A percentile compares a stretch with the other conserved stretches of the same genome.
phyloP scores from a whole-genome alignment of 768 basidiomycete genomes.

The Strobilomyces echinocephalus region DNA sequence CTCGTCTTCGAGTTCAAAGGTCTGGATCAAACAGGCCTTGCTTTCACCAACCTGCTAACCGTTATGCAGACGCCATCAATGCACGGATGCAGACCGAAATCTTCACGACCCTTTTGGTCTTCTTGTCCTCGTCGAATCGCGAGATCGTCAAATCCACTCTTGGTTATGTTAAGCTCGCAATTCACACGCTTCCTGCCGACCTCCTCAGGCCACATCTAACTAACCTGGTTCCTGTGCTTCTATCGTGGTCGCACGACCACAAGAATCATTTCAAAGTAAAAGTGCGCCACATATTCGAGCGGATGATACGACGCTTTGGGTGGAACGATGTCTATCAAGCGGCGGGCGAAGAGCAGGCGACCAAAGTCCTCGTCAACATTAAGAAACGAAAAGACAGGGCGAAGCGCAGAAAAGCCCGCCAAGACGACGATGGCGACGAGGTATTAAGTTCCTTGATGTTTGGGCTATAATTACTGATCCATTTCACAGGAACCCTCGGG shows the following conservation, averaged over 20 bases:
- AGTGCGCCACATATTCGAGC: constrained; percentile 95
- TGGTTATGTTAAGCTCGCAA: constrained; percentile 89
- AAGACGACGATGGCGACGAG: constrained; percentile 54
- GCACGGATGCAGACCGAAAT: constrained; percentile 76
- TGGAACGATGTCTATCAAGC: constrained; percentile 79
- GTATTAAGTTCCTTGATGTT: constrained; percentile 16
- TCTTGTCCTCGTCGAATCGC: constrained; percentile 89
- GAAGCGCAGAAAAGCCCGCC: constrained; percentile 76
- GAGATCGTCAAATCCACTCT: constrained; percentile 97
- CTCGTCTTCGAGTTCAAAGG: constrained; percentile 96
- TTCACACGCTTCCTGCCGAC: constrained; percentile 74
- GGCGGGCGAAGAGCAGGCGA: constrained; percentile 71
- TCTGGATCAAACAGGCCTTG: constrained; percentile 23
- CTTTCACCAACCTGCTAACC: not conserved
- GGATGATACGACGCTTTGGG: constrained; percentile 86
- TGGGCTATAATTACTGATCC: constrained; percentile 5
- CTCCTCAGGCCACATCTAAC: constrained; percentile 74
- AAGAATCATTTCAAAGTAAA: constrained; percentile 99
- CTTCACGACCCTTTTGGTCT: constrained; percentile 80
- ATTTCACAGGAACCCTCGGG: constrained; percentile 36
- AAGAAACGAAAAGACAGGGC: constrained; percentile 93
- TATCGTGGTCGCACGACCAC: constrained; percentile 94
- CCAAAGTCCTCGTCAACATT: constrained; percentile 89
- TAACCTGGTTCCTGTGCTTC: constrained; percentile 74
- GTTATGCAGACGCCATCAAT: constrained; percentile 57